Conservation (phyloP, 768 basidiomycete genomes). For the Collybia sp. region DNA sequence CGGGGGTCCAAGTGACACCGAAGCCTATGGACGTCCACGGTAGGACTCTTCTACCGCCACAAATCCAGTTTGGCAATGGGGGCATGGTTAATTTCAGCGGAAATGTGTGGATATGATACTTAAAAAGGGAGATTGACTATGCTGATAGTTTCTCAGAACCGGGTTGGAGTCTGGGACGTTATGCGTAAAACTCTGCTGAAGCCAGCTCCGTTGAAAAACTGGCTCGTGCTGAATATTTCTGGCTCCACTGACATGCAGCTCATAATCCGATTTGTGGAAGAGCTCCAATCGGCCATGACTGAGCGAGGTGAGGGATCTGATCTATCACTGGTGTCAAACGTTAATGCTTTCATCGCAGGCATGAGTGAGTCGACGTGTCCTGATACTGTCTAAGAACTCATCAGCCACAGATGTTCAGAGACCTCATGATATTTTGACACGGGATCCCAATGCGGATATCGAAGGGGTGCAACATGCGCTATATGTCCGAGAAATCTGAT, state of each 20-base stretch:
- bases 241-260: conserved; percentile 4
- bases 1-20: conserved; percentile 28
- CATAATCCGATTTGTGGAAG: conserved; percentile 14
- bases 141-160: background rate
- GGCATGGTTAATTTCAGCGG: conserved; percentile 4
- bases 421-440: background rate
- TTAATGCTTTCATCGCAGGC: conserved; percentile 4
- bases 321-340: background rate
- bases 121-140: no score
- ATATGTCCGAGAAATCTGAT: no score
- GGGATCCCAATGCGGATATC: background rate
- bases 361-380: conserved; percentile 8
- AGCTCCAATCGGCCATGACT: conserved; percentile 16
- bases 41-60: conserved; percentile 26
- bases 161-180: conserved; percentile 24
- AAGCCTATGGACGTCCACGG: conserved; percentile 27
- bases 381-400: no score
- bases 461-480: background rate
- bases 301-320: conserved; percentile 15
- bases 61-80: conserved; percentile 20
- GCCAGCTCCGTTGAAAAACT: conserved; percentile 11
- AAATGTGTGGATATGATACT: no score
- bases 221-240: conserved; percentile 22
- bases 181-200: conserved; percentile 18
- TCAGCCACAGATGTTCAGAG: background rate